These are phyloP conservation scores for Leccinum sublutescens DNA, from an alignment of 768 basidiomycete species.

Conservation along the genomic window DNA sequence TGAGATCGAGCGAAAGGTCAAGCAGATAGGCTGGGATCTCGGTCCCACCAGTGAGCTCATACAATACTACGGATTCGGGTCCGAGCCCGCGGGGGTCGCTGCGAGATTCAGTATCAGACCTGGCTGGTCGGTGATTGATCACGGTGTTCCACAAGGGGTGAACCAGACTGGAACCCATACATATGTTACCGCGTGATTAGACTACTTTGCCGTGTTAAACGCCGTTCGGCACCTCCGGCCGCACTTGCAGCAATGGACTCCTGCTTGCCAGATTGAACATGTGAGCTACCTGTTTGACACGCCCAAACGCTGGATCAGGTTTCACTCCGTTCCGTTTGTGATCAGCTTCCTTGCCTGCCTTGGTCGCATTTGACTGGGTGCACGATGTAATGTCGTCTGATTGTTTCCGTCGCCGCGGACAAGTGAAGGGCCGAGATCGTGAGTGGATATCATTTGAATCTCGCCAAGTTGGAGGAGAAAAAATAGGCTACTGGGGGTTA, in stretches of 20 bases:
- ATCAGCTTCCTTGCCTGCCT: neutral
- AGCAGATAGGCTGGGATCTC: neutral
- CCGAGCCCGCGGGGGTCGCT: too few species aligned
- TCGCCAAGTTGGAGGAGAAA: conserved; percentile 8
- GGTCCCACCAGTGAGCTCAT: neutral
- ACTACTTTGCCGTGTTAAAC: neutral
- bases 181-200: neutral
- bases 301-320: too few species aligned
- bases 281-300: neutral
- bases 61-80: neutral
- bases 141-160: neutral
- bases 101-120: neutral
- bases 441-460: conserved; percentile 2
- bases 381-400: neutral
- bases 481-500: conserved; percentile 35
- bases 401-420: neutral
- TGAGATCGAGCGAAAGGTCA: neutral
- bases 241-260: neutral
- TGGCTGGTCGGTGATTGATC: neutral
- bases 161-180: too few species aligned
- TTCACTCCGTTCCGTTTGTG: conserved; percentile 8
- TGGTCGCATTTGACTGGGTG: neutral
- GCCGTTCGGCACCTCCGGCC: neutral
- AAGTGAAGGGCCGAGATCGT: conserved; percentile 8
- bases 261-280: neutral